Conservation (phyloP, 1,139 yeast genomes). For the Sugiyamaella novakii region DNA sequence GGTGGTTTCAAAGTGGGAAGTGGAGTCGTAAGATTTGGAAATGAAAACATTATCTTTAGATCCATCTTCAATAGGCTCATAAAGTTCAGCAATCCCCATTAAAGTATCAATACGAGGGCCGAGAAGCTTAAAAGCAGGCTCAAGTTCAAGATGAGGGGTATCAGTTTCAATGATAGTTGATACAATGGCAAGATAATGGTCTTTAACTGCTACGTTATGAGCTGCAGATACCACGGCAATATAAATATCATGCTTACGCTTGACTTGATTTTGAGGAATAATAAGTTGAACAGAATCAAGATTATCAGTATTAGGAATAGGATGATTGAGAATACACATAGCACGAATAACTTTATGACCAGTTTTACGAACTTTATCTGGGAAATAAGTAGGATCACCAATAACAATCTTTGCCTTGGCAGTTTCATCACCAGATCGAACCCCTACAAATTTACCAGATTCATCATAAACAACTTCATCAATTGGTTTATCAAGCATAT, state of each 20-base stretch:
- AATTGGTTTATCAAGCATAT: conserved; percentile 95
- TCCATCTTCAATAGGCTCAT: conserved; percentile 87
- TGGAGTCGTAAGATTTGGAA: conserved; percentile 88
- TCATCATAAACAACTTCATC: conserved; percentile 80
- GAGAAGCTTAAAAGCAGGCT: conserved; percentile 89
- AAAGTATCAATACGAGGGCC: conserved; percentile 81
- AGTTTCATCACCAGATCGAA: conserved; percentile 84
- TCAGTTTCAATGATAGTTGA: conserved; percentile 95
- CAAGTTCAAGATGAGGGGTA: conserved; percentile 87
- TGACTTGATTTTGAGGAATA: conserved; percentile 94
- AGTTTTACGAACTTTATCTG: conserved; percentile 79
- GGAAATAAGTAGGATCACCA: conserved; percentile 98
- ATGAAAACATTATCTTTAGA: conserved; percentile 74
- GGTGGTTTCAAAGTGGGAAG: conserved; percentile 93
- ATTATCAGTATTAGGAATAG: conserved; percentile 78
- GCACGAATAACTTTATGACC: conserved; percentile 93
- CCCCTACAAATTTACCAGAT: conserved; percentile 77
- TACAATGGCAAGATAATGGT: conserved; percentile 88
- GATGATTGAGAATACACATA: conserved; percentile 89
- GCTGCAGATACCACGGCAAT: conserved; percentile 87
- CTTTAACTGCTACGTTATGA: conserved; percentile 90
- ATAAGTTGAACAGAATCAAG: conserved; percentile 91
- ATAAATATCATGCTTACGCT: conserved; percentile 91
- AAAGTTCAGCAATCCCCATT: conserved; percentile 92
- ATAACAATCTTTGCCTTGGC: conserved; percentile 93